Base-by-base conservation (phyloP, 169 alveolate species). In the Cyclospora cayetanensis region DNA sequence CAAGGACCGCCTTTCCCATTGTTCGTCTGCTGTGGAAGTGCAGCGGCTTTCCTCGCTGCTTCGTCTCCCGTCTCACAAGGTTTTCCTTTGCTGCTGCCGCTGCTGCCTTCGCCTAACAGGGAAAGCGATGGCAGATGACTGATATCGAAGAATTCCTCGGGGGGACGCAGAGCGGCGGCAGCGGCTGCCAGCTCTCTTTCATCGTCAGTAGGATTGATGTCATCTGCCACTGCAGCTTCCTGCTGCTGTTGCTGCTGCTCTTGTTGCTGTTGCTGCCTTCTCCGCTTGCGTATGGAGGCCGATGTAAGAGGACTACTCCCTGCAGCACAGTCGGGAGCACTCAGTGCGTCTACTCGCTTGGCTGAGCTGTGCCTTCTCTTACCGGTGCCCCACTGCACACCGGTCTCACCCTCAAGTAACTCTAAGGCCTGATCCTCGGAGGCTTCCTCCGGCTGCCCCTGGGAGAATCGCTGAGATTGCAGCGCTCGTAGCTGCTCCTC, bases 231-330 rank as follows among this genome's bases (percentile, higher is more conserved):
- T 60, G 72, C 29, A 4, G 9, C 72, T n/a, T 9, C 34, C 12
- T 22, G 77, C 77, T 65, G 37, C 77, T 65, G 77, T 41, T 65
- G 77, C 70, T 55, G 70, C 70, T 55, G 70, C 70, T 55, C 35
- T 11, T 55, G 70, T 31, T 55, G 70, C 70, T 55, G 70, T 31
- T 55, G 70, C 70, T 55, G 70, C 42, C 15, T 65, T 41, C 77
- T 65, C 20, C 77, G 77, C 41, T 65, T 65, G 77, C 18, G 77
- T 22, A 55, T 9, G 25, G 70, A 55, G n/a, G 77, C 41, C 11
- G 77, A 35, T 27, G 77, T 4, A 9, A 25, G 35, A 18, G 77
- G 77, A 29, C 77, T 65, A 20, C n/a, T n/a, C n/a, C 27, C 42
- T 27, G 77, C 77, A 65, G 77, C 77, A 22, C 43, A 65, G 11